Evolutionary conservation across 2,329 filamentous ascomycete genomes (phyloP), one percentile per base, ranked within the genome.

Genomic region (Penicillium nordicum): DNA sequence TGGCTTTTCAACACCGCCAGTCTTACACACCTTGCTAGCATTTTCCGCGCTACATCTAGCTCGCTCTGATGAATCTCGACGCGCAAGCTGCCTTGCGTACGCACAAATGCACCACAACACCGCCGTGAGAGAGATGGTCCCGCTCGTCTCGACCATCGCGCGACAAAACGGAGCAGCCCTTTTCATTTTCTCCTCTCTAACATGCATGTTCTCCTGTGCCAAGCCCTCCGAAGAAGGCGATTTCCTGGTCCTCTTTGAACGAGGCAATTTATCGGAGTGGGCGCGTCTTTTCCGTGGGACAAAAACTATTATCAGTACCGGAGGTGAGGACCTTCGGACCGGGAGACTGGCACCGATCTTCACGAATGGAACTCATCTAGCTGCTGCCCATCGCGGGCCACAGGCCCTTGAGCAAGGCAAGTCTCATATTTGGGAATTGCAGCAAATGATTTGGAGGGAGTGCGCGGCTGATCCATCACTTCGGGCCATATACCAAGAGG

Each of bases 11-110:
- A 75, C 75, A 54, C 76, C 76, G 16, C 82, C 78, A 58, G 75
- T 82, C 10, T 77, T 83, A 67, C 76, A 77, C 12, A 74, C 73
- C 14, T 72, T 83, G 12, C 70, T 84, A 9, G 78, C 80, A 7
- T 62, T 83, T 8, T 75, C 80, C 2, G 79, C 30, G 0, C 66
- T 82, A 2, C 81, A 84, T 57, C 69, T 83, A 3, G 76, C 79
- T 1, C 70, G 73, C 38, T 73, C 72, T 40, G 70, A 70, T 8
- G 74, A 72, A 0, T 69, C 74, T 7, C 70, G 66, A 50, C 69
- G 68, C 21, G 70, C 74, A n/a, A 68, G 63, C 36, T 81, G 79
- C 53, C 63, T 77, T 14, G 61, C 71, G 14, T 70, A 74, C 50
- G 76, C 74, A 2, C 64, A 71, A 47, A 49, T 65, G 23, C 75